Conservation (phyloP, 1,284 basidiomycete genomes). For the Leccinum pallidistipes region DNA sequence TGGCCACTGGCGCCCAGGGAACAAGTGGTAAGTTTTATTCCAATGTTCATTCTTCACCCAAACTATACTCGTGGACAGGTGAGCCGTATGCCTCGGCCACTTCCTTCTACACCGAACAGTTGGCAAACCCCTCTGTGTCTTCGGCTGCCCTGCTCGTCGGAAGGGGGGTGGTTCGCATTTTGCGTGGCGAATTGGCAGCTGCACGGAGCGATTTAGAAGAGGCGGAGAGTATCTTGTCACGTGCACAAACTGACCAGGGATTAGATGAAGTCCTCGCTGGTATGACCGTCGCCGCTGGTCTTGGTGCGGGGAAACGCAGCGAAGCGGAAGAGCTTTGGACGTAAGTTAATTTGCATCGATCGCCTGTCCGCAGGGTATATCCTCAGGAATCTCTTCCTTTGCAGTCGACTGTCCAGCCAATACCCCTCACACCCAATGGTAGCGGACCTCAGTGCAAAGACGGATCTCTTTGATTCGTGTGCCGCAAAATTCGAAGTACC, state of each 20-base stretch:
- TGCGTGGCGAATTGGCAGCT: constrained; percentile 78
- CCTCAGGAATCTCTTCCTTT: not conserved
- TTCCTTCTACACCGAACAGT: constrained; percentile 92
- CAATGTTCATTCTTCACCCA: not conserved
- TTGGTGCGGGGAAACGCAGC: constrained; percentile 56
- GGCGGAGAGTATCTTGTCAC: constrained; percentile 50
- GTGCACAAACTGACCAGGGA: constrained; percentile 23
- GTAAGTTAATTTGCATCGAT: constrained; percentile 41
- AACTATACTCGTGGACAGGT: constrained; percentile 16
- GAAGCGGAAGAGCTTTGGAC: constrained; percentile 67
- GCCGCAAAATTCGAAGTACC: constrained; percentile 68
- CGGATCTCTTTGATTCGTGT: constrained; percentile 69
- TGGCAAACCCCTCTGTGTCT: constrained; percentile 80
- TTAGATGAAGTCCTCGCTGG: constrained; percentile 68
- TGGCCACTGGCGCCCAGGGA: constrained; percentile 75
- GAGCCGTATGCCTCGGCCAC: constrained; percentile 63
- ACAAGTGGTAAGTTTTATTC: constrained; percentile 24
- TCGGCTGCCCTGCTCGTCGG: constrained; percentile 77
- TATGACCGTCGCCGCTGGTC: constrained; percentile 62
- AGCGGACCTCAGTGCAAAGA: constrained; percentile 60
- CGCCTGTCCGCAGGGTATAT: not conserved
- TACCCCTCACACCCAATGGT: constrained; percentile 70
- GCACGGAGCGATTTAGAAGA: constrained; percentile 86
- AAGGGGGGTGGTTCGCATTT: constrained; percentile 80
- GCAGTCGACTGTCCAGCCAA: constrained; percentile 57